These are phyloP conservation scores for Rhizomucor miehei DNA, from an alignment of 371 early-diverging fungal species.

Conservation along the genomic window DNA sequence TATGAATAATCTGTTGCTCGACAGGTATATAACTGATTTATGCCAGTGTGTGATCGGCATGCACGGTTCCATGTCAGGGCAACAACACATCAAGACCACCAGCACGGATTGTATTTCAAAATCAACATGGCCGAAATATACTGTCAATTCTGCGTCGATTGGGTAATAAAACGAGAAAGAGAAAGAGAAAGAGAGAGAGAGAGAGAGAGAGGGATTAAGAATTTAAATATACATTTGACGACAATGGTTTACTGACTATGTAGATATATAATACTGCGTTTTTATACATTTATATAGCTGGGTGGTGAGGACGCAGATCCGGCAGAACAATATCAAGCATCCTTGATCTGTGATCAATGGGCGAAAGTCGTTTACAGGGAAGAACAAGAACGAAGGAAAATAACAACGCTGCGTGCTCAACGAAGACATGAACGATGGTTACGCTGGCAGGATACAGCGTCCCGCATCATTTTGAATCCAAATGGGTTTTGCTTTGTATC, in stretches of 20 bases:
- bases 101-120: constrained; percentile 26
- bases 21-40: too few species aligned
- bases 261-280: background rate
- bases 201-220: background rate
- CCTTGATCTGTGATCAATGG: constrained; percentile 9
- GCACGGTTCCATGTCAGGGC: constrained; percentile 17
- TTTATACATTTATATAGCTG: constrained; percentile 10
- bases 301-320: constrained; percentile 22
- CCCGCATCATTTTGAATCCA: constrained; percentile 11
- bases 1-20: too few species aligned
- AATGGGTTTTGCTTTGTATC: constrained; percentile 18
- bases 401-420: background rate
- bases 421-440: constrained; percentile 23
- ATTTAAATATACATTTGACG: background rate
- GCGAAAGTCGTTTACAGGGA: background rate
- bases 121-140: constrained; percentile 27
- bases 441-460: constrained; percentile 27
- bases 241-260: too few species aligned
- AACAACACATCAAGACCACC: too few species aligned
- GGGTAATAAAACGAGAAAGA: constrained; percentile 19
- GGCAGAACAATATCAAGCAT: constrained; percentile 25
- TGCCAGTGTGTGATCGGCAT: constrained; percentile 36
- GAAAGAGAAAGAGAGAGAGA: too few species aligned
- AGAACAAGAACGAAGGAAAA: background rate
- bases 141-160: constrained; percentile 30